Conservation (phyloP, 495 filamentous ascomycete species). For the Ascobolus immersus region DNA sequence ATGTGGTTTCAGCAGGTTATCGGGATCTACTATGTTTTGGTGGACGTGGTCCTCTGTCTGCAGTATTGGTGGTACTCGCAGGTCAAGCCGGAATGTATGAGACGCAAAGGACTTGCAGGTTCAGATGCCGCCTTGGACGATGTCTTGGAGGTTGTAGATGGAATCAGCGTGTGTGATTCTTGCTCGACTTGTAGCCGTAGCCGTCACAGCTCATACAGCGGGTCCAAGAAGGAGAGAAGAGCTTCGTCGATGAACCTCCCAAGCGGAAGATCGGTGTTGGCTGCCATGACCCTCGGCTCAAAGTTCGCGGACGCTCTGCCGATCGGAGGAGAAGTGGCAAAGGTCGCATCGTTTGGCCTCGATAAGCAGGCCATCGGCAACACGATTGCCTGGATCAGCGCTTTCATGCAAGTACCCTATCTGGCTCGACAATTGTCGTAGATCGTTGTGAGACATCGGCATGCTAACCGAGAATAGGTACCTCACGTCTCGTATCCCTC, state of each 20-base stretch:
- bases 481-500: slow-evolving; percentile 43
- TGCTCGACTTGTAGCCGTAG: too few relatives aligned
- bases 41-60: slow-evolving; percentile 34
- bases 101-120: not conserved
- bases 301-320: too few relatives aligned
- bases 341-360: too few relatives aligned
- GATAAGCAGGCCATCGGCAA: slow-evolving; percentile 8
- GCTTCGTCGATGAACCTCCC: slow-evolving; percentile 7
- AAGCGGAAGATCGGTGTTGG: too few relatives aligned
- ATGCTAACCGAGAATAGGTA: too few relatives aligned
- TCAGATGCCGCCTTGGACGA: not conserved
- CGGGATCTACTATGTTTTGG: slow-evolving; percentile 41
- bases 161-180: not conserved
- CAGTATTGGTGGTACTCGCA: slow-evolving; percentile 48
- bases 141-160: not conserved
- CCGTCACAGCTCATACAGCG: too few relatives aligned
- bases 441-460: too few relatives aligned
- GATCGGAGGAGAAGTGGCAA: too few relatives aligned
- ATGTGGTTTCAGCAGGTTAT: slow-evolving; percentile 46
- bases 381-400: slow-evolving; percentile 7
- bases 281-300: too few relatives aligned
- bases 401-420: slow-evolving; percentile 5
- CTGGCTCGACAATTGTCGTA: too few relatives aligned
- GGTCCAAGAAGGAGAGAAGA: slow-evolving; percentile 10
- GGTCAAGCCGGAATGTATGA: slow-evolving; percentile 19